Evolutionary conservation across 352 stramenopile species (phyloP), one percentile per base, ranked within the genome.

Genomic region (Elongisporangium senticosum): DNA sequence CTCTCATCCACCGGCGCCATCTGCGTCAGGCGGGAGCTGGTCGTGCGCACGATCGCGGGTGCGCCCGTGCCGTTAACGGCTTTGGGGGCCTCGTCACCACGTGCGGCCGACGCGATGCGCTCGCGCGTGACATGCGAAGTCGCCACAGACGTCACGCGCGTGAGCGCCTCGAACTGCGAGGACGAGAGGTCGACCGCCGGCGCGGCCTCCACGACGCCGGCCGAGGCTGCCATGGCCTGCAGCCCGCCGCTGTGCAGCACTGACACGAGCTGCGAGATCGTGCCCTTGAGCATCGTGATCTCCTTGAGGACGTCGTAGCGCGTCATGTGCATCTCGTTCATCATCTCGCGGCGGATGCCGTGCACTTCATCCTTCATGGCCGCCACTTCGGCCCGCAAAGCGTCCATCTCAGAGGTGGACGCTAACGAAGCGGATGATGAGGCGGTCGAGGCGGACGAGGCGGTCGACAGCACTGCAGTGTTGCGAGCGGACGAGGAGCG

Each of bases 301-400:
- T 95, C 85, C 63, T 95, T 95, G 48, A 95, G 71, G 53, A 95
- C 67, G 56, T 95, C 85, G 73, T 95, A 95, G 17, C 81, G 79
- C 28, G 78, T 89, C 22, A 82, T 64, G 61, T 93, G 85, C 58
- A 95, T 71, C 67, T 93, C 85, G 54, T 91, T 89, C 78, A 95
- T 90, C 58, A 95, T 74, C 57, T 95, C 83, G 47, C 80, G 76
- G 13, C 77, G 76, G 49, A 93, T 87, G 21, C 68, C 62, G 43
- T 81, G 72, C 49, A 93, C 73, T 51, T 95, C 81, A 17, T 70
- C 57, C 56, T 86, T 86, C 47, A 95, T 72, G 51, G 84, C 76
- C 7, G 68, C 58, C 37, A 95, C 55, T 47, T 91, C 83, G 2
- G 68, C 53, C 1, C 67, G 77, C 19, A 90, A 58, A n/a, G 62